Evolutionary conservation across 768 basidiomycete species (phyloP).

Genomic region (Mycena epipterygia): DNA sequence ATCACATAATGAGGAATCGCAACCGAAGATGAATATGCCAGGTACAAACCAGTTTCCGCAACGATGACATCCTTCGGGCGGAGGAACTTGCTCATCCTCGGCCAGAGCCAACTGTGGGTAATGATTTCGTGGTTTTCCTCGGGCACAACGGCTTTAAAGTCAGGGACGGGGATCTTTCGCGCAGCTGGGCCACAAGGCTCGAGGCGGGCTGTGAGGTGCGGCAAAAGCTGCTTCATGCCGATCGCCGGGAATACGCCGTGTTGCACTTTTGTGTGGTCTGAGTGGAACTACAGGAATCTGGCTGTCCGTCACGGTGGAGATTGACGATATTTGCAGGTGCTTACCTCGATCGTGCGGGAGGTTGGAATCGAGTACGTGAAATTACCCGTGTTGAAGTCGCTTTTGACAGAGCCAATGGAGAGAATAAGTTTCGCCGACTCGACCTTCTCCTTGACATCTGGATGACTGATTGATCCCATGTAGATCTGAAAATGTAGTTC

Average conservation of each 20-base stretch:
- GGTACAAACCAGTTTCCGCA: constrained; percentile 82
- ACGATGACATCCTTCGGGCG: constrained; percentile 80
- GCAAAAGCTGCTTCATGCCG: constrained; percentile 82
- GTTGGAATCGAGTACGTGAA: constrained; percentile 82
- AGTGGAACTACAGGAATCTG: constrained; percentile 72
- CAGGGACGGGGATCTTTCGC: constrained; percentile 60
- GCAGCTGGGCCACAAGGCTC: constrained; percentile 48
- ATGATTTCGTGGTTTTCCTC: constrained; percentile 67
- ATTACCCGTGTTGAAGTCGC: constrained; percentile 91
- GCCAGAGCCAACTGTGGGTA: constrained; percentile 89
- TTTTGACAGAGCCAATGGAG: constrained; percentile 77
- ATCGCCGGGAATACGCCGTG: constrained; percentile 74
- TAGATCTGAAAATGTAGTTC: constrained; percentile 66
- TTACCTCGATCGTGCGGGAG: constrained; percentile 73
- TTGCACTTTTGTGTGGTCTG: constrained; percentile 75
- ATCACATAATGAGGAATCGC: background rate
- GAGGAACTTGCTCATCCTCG: constrained; percentile 71
- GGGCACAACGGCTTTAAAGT: constrained; percentile 59
- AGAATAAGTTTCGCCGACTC: constrained; percentile 83
- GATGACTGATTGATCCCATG: constrained; percentile 77
- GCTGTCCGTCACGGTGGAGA: background rate
- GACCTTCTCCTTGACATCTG: constrained; percentile 76
- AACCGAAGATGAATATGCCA: background rate
- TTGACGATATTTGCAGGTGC: background rate
- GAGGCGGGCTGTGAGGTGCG: constrained; percentile 73